Base-by-base conservation (phyloP, 2,329 filamentous ascomycete species). In the Capronia americana region DNA sequence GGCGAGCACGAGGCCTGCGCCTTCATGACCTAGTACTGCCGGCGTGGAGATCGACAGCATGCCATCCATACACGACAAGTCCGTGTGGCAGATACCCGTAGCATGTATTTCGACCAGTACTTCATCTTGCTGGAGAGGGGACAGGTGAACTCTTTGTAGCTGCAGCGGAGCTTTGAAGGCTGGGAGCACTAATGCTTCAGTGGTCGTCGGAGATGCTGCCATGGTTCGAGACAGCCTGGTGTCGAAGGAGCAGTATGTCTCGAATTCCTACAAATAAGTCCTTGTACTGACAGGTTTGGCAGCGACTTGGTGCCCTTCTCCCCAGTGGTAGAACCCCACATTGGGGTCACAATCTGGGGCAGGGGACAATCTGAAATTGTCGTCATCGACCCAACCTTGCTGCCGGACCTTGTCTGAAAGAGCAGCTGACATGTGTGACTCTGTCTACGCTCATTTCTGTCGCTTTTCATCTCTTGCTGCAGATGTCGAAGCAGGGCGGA, bases 101-200 rank as follows among this genome's bases (percentile, higher is more conserved):
- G 87, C 96, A 80, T 92, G 92, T 84, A 96, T 86, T 81, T 95
- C 93, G 80, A 97, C 83, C 70, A 97, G 90, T 72, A 96, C 91
- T 65, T 79, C 77, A 57, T 74, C 50, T 30, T 24, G 5, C 28
- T 30, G 26, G 53, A 34, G 53, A 11, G 53, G 24, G 17, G 53
- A 55, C 26, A 55, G 53, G 28, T 55, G 53, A 20, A 55, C 53
- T 34, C 14, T 26, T 26, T 26, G 48, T 6, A 51, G 48, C 14
- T 51, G 48, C 24, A 51, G 20, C 1, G 48, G 24, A 51, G 48
- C 48, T 51, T 28, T 28, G 24, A 51, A 10, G 1, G 20, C 48
- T 51, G 48, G 48, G 20, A 51, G 48, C 48, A 51, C 48, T 26
- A 51, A 28, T 23, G 48, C 23, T 51, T 51, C 23, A 51, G 48